These are phyloP conservation scores for Samsoniella hepiali DNA, from an alignment of 2,329 filamentous ascomycete species.

Conservation along the genomic window DNA sequence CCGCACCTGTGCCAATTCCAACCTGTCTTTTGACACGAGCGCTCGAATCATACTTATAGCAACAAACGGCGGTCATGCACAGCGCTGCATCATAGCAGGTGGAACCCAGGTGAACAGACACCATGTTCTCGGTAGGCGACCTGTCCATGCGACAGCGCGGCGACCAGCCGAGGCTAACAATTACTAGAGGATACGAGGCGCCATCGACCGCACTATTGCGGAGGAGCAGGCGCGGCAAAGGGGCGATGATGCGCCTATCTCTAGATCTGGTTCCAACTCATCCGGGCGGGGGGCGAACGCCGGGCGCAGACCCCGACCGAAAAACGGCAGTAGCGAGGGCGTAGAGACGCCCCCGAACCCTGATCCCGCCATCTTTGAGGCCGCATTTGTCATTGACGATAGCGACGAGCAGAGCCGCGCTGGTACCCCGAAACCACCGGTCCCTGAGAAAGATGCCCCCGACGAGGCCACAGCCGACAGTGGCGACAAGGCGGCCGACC, in stretches of 20 bases:
- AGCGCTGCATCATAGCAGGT: background rate
- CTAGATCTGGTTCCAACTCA: constrained; percentile 37
- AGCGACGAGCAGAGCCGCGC: constrained; percentile 65
- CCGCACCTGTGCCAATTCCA: background rate
- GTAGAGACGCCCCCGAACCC: constrained; percentile 51
- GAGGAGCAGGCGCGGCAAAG: constrained; percentile 85
- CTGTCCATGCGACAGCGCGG: background rate
- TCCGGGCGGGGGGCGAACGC: constrained; percentile 39
- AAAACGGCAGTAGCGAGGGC: constrained; percentile 37
- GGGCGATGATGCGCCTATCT: constrained; percentile 42
- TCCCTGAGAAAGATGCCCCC: constrained; percentile 33
- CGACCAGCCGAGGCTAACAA: constrained; percentile 2
- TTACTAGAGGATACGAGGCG: constrained; percentile 71
- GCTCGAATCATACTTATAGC: too few species aligned
- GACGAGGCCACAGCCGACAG: constrained; percentile 23
- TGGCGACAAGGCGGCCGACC: constrained; percentile 18
- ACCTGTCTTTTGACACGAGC: background rate
- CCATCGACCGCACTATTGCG: constrained; percentile 82
- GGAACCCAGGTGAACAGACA: constrained; percentile 8
- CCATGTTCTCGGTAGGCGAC: constrained; percentile 12
- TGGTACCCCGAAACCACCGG: constrained; percentile 53
- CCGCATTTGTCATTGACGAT: constrained; percentile 82
- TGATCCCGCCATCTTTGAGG: constrained; percentile 84
- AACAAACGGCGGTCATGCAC: constrained; percentile 7
- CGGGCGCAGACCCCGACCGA: constrained; percentile 34